These are phyloP conservation scores for Boletus rubroflammeus DNA, from an alignment of 768 basidiomycete species.

Conservation along the genomic window DNA sequence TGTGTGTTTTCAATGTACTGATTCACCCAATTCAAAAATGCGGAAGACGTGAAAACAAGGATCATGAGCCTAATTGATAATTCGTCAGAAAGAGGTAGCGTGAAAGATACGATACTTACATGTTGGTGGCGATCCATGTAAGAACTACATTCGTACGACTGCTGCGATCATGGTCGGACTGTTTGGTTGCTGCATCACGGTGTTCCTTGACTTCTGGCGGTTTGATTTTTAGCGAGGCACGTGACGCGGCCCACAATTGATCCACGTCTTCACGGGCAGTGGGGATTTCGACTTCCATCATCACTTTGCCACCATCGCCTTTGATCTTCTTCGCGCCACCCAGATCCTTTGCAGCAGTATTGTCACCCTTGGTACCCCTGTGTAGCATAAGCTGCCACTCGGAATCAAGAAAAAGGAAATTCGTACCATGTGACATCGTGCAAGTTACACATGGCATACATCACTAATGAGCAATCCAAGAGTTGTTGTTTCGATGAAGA, in stretches of 20 bases:
- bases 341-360: constrained; percentile 81
- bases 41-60: constrained; percentile 69
- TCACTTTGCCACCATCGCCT: constrained; percentile 77
- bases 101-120: constrained; percentile 42
- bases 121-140: constrained; percentile 81
- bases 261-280: constrained; percentile 85
- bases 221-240: constrained; percentile 62
- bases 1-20: constrained; percentile 48
- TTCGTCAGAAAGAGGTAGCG: neutral
- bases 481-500: neutral
- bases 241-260: constrained; percentile 78
- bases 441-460: constrained; percentile 92
- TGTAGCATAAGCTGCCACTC: constrained; percentile 2
- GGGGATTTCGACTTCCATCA: constrained; percentile 83
- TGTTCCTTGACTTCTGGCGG: constrained; percentile 75
- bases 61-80: constrained; percentile 54
- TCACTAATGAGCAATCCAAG: constrained; percentile 45
- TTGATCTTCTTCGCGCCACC: constrained; percentile 89
- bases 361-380: constrained; percentile 91
- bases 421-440: constrained; percentile 78
- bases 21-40: constrained; percentile 72
- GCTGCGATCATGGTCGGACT: constrained; percentile 81
- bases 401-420: neutral
- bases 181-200: constrained; percentile 84
- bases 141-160: constrained; percentile 83